Conservation (phyloP, 192 early-diverging fungal genomes). For the Entomortierella beljakovae region DNA sequence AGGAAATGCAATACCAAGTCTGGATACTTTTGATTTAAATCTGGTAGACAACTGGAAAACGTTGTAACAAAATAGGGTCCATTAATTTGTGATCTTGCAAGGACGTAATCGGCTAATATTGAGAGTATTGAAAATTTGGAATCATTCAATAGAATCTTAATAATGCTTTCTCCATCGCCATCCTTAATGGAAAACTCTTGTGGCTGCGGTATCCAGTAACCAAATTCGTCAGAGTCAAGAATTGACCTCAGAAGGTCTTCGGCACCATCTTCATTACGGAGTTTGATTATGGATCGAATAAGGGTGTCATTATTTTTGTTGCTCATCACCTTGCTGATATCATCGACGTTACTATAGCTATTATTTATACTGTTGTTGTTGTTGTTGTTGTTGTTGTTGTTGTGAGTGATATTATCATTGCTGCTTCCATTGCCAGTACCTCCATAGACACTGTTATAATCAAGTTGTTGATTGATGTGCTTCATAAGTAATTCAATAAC, state of each 20-base stretch:
- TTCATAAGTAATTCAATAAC: not conserved
- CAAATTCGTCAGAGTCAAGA: not conserved
- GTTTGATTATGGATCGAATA: no score
- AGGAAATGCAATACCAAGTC: constrained; percentile 20
- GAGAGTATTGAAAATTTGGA: constrained; percentile 6
- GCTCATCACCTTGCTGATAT: no score
- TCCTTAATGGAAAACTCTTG: not conserved
- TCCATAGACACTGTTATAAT: no score
- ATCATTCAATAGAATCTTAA: constrained; percentile 13
- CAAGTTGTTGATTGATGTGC: not conserved
- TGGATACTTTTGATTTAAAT: constrained; percentile 14
- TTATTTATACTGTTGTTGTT: no score
- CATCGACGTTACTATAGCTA: no score
- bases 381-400: no score
- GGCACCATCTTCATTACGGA: no score
- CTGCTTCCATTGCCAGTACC: no score
- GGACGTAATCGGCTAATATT: constrained; percentile 16
- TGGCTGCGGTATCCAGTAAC: constrained; percentile 17
- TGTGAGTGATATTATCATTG: no score
- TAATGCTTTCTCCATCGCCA: constrained; percentile 12
- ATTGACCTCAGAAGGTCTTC: no score
- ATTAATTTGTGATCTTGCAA: constrained; percentile 20
- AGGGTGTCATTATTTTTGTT: no score
- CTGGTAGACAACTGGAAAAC: constrained; percentile 9
- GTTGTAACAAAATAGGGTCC: constrained; percentile 6